phyloP scores from a whole-genome alignment of 495 filamentous ascomycete species.

The Talaromyces ruber region DNA sequence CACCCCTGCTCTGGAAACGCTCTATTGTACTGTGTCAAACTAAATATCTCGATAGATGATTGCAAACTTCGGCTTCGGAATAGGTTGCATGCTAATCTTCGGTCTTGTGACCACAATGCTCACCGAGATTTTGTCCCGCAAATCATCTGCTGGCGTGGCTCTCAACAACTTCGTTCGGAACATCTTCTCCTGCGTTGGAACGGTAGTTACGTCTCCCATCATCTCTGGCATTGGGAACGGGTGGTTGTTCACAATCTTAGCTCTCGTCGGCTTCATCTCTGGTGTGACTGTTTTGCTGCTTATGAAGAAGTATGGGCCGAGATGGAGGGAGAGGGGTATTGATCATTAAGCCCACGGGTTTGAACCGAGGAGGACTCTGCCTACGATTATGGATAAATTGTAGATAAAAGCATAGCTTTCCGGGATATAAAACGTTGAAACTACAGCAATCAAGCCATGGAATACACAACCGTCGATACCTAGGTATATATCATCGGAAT shows the following conservation, averaged over 20 bases:
- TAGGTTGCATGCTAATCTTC: conserved; percentile 87
- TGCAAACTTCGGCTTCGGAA: conserved; percentile 82
- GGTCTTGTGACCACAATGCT: conserved; percentile 70
- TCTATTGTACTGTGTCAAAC: neutral
- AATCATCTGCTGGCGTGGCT: conserved; percentile 68
- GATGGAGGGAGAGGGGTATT: conserved; percentile 46
- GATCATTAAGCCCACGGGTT: conserved; percentile 1
- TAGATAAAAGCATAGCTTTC: neutral
- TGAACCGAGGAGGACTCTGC: neutral
- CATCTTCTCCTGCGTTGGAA: conserved; percentile 74
- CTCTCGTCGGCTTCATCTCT: conserved; percentile 48
- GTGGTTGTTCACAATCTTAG: conserved; percentile 80
- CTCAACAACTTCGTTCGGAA: conserved; percentile 73
- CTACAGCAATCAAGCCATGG: too few species aligned
- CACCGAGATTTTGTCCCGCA: conserved; percentile 81
- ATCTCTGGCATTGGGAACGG: conserved; percentile 80
- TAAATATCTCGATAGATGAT: conserved; percentile 39
- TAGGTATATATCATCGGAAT: neutral
- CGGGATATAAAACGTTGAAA: neutral
- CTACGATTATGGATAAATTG: neutral
- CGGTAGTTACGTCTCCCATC: conserved; percentile 64
- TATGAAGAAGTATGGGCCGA: conserved; percentile 55
- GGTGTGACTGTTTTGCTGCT: conserved; percentile 48
- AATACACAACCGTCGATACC: neutral
- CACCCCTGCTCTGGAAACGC: neutral